Evolutionary conservation across 164 flowering plant species (phyloP).

Genomic region (Macadamia integrifolia): DNA sequence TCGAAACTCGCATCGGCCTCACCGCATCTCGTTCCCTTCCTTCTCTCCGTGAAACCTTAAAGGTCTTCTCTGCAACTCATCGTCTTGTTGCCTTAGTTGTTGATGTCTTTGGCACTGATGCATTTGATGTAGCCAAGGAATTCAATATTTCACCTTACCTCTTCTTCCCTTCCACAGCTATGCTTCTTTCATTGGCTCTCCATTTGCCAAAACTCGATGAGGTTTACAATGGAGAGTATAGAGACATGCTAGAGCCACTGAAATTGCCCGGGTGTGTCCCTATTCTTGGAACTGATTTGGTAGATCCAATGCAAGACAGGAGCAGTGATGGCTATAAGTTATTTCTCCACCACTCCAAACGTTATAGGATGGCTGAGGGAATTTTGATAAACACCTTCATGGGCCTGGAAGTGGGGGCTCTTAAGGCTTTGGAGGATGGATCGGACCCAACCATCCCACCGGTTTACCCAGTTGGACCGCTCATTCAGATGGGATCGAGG

Average conservation of each 20-base stretch:
- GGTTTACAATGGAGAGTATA: slow-evolving; percentile 17
- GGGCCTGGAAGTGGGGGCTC: slow-evolving; percentile 41
- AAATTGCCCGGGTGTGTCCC: slow-evolving; percentile 54
- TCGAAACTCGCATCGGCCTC: slow-evolving; percentile 29
- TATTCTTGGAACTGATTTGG: slow-evolving; percentile 36
- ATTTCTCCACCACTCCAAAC: slow-evolving; percentile 25
- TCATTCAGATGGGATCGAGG: slow-evolving; percentile 11
- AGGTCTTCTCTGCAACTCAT: background rate
- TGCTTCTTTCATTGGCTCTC: slow-evolving; percentile 22
- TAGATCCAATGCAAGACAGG: slow-evolving; percentile 51
- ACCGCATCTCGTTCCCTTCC: slow-evolving; percentile 31
- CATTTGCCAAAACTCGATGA: slow-evolving; percentile 29
- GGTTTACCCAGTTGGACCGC: slow-evolving; percentile 35
- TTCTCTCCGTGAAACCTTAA: slow-evolving; percentile 22
- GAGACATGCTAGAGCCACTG: slow-evolving; percentile 26
- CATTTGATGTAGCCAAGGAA: slow-evolving; percentile 16
- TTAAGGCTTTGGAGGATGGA: slow-evolving; percentile 13
- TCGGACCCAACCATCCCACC: slow-evolving; percentile 20
- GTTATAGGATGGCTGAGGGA: slow-evolving; percentile 37
- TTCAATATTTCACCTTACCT: slow-evolving; percentile 26
- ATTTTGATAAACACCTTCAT: slow-evolving; percentile 42
- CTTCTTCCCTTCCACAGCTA: slow-evolving; percentile 33
- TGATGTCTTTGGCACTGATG: slow-evolving; percentile 28
- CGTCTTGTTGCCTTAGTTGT: slow-evolving; percentile 26
- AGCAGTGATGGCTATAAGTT: slow-evolving; percentile 38